Evolutionary conservation across 805 yeast genomes (phyloP), one percentile per base, ranked within the genome.

Genomic region (Saitoella complicata): DNA sequence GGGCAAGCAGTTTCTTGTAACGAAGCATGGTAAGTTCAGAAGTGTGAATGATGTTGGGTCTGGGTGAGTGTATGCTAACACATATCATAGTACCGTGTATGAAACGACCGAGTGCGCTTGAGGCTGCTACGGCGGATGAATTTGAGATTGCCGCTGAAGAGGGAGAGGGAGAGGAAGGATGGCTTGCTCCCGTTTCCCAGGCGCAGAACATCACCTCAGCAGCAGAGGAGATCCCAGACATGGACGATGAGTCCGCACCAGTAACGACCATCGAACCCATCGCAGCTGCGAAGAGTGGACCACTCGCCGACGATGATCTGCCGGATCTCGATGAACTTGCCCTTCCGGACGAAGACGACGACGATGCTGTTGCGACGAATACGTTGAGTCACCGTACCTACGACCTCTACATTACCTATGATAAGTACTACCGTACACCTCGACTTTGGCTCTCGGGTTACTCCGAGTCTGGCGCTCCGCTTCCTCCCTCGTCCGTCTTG

Each of bases 341-440:
- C 8, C 31, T 45, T 8, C 47, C 34, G 30, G 43, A 30, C 7
- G 38, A 32, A 11, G 53, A 45, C 13, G 54, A 45, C 38, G 40
- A 43, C 35, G 55, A 54, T 38, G 53, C 50, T 51, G 37, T 49
- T 12, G 30, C 49, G 21, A 43, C 51, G 46, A 40, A 49, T 8
- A 38, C 51, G 10, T 34, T 54, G 7, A 56, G 60, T 3, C 50
- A 54, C 35, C 68, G 96, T 51, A 75, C 76, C 50, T 91, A 88
- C 60, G 95, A 91, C 62, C 65, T 91, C 42, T 91, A 80, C 66
- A 86, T 91, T 54, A 75, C 93, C 3, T 91, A 91, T 61, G 84
- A 95, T 7, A 88, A 98, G 0, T 81, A 95, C 1, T 91, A 91
- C 58, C 71, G 97, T 39, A 98, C 91, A 5, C 98, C 98, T 31